Base-by-base conservation (phyloP, 2,329 filamentous ascomycete species). In the Dryadomyces quercivorus region DNA sequence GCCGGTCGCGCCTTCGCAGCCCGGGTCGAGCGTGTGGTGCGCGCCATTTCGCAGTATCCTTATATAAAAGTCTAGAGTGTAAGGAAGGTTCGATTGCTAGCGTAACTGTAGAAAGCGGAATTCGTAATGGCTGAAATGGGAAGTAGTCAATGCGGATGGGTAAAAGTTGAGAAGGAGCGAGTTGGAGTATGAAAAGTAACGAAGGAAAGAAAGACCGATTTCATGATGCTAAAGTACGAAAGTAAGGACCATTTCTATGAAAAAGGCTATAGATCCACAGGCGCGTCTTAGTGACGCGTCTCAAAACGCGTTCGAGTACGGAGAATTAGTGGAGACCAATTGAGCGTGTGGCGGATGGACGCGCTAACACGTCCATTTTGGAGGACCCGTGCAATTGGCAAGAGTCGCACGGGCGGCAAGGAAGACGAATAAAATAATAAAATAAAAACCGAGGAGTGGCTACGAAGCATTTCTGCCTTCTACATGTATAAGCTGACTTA, bases 1-100 rank as follows among this genome's bases (percentile, higher is more conserved):
- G 54, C 26, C 59, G 21, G 38, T 21, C 50, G 38, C 21, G 10
- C 36, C 15, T 49, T 55, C 42, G 54, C 57, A 45, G 22, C 45
- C 42, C 53, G 48, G 9, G 56, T 53, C 10, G 56, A 36, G 20
- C 59, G 59, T 20, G 56, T 36, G 45, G 54, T 45, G 38, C 59
- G 58, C 38, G 52, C 53, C 53, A 59, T 59, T 22, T 44, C 26
- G 26, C 26, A 5, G 26, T 31, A 5, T 31, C 26, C 26, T 31
- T 31, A 31, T 5, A 31, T 40, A 16, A 16, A 40, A 40, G 36
- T 40, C 10, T 13, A 40, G 36, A 40, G 2, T 40, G 15, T 40
- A 13, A 36, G 31, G 51, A 53, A 53, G 50, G 50, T 20, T 26
- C 40, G 40, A 45, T 13, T 51, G 40, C 15, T 26, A 40, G 40